Percentiles rank a stretch among this genome's conserved stretches.
These are phyloP conservation scores for Syzygium jambos DNA, from an alignment of 345 rosid species.

Conservation along the genomic window DNA sequence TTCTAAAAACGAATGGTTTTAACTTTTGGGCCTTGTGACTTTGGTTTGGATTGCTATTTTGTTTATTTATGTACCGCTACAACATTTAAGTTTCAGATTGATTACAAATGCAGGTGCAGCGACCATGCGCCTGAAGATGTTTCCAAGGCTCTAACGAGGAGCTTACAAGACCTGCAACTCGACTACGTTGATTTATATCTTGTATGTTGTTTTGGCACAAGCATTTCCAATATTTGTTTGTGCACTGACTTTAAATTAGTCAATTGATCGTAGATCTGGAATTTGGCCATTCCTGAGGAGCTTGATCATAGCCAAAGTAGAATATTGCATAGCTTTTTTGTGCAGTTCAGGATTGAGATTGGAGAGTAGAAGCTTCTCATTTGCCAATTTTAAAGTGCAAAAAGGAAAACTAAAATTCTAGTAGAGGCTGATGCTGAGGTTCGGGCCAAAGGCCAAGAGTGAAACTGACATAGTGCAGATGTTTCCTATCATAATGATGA, in stretches of 20 bases:
- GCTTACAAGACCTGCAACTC: slow-evolving; percentile 39
- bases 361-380: neutral
- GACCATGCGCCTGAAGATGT: slow-evolving; percentile 50
- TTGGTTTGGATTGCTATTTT: neutral
- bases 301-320: neutral
- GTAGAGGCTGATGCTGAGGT: neutral
- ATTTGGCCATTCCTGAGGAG: neutral
- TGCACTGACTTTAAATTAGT: neutral
- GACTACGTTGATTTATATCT: slow-evolving; percentile 47
- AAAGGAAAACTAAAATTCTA: neutral
- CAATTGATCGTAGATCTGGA: neutral
- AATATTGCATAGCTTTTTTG: neutral
- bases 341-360: neutral
- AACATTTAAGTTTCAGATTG: neutral
- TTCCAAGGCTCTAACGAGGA: slow-evolving; percentile 26
- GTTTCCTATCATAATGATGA: neutral
- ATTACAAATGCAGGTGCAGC: slow-evolving; percentile 28
- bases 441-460: neutral
- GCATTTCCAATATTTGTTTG: neutral
- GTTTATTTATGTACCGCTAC: neutral
- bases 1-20: neutral
- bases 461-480: neutral
- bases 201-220: slow-evolving; percentile 10
- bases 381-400: neutral
- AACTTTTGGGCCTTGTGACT: neutral